Conservation (phyloP, 345 rosid genomes). For the Gossypium thurberi region DNA sequence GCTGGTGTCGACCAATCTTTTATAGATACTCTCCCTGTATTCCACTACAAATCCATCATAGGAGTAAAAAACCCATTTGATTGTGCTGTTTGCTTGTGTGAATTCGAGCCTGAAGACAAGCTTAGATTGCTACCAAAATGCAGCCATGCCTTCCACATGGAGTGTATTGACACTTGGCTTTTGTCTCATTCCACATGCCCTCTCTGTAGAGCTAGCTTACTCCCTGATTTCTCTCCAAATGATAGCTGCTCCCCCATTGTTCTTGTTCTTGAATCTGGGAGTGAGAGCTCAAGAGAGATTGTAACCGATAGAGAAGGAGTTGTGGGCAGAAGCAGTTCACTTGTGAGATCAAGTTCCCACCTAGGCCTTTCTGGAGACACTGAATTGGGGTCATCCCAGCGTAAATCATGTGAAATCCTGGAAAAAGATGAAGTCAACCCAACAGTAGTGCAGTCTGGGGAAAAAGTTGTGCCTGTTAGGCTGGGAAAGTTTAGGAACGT, state of each 20-base stretch:
- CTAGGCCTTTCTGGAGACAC: conserved; percentile 28
- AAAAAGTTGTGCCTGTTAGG: conserved; percentile 73
- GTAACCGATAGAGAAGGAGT: conserved; percentile 36
- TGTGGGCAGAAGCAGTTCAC: conserved; percentile 34
- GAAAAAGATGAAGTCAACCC: conserved; percentile 27
- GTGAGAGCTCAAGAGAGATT: conserved; percentile 80
- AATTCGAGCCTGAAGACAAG: conserved; percentile 82
- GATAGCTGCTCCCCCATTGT: conserved; percentile 47
- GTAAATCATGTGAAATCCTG: conserved; percentile 31
- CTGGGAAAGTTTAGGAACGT: conserved; percentile 76
- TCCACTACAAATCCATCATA: conserved; percentile 72
- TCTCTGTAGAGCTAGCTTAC: conserved; percentile 71
- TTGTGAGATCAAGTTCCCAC: conserved; percentile 37
- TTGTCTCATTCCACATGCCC: conserved; percentile 99
- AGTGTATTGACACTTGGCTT: conserved; percentile 97
- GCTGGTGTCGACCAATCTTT: conserved; percentile 94
- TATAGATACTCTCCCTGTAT: conserved; percentile 90
- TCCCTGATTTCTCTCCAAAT: conserved; percentile 61
- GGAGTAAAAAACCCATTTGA: conserved; percentile 78
- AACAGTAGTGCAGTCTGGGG: conserved; percentile 34
- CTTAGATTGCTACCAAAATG: conserved; percentile 95
- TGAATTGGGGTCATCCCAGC: conserved; percentile 41
- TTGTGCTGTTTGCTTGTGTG: conserved; percentile 97
- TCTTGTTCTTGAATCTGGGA: conserved; percentile 82
- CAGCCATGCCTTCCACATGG: conserved; percentile 98